phyloP scores from a whole-genome alignment of 2,329 filamentous ascomycete genomes.

The Penicillium oxalicum region DNA sequence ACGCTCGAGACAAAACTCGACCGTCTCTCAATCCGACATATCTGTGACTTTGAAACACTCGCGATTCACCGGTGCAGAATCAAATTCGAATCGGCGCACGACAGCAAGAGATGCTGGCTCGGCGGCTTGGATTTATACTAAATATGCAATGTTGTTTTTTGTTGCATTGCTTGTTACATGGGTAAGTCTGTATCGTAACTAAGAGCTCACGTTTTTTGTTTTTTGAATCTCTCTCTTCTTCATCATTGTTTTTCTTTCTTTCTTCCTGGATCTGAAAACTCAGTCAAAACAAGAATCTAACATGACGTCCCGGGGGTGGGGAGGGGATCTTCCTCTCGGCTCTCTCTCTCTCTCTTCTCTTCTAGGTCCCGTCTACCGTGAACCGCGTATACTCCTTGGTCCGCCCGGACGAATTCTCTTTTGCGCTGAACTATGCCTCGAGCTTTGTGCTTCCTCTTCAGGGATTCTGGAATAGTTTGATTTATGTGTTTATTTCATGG shows the following conservation, averaged over 20 bases:
- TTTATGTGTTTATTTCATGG: constrained; percentile 68
- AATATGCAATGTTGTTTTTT: constrained; percentile 38
- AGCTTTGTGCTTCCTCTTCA: constrained; percentile 73
- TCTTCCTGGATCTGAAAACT: too few species aligned
- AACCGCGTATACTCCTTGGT: constrained; percentile 69
- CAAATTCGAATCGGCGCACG: constrained; percentile 13
- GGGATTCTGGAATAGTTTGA: constrained; percentile 77
- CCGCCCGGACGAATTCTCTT: constrained; percentile 47
- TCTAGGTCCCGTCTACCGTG: constrained; percentile 60
- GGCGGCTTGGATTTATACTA: constrained; percentile 36
- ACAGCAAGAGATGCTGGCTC: constrained; percentile 27
- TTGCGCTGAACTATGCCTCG: constrained; percentile 62
- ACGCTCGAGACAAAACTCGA: neutral
- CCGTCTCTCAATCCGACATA: constrained; percentile 1
- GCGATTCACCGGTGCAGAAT: constrained; percentile 4
- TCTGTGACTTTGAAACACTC: neutral
- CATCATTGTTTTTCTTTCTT: neutral
- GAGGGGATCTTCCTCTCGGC: neutral
- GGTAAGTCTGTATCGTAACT: constrained; percentile 14
- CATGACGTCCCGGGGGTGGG: too few species aligned
- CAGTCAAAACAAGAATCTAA: too few species aligned
- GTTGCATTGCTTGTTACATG: constrained; percentile 40
- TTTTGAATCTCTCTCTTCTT: too few species aligned
- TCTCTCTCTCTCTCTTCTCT: neutral
- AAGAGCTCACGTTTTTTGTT: too few species aligned